Conservation (phyloP, 2,329 filamentous ascomycete species). For the Penicillium sclerotigenum region DNA sequence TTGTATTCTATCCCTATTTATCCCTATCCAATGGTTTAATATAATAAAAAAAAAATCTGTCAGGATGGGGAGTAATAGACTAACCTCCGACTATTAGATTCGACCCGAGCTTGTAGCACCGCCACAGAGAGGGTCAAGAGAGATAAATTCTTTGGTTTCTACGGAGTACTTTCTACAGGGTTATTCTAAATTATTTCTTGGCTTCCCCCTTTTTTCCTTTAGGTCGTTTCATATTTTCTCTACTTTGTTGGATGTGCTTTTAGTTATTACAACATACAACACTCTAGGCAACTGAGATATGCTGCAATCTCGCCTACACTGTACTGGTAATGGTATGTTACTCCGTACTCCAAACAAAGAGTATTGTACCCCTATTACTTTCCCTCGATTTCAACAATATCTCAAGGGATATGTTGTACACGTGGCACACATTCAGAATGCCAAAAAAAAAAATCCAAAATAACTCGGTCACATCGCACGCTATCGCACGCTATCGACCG, state of each 20-base stretch:
- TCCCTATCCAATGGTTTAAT: background rate
- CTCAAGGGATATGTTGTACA: background rate
- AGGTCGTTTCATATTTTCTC: too few relatives aligned
- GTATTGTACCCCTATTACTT: too few relatives aligned
- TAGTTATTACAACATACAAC: too few relatives aligned
- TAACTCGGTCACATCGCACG: background rate
- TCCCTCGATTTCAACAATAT: background rate
- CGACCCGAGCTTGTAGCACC: slow-evolving; percentile 3
- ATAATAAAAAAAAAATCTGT: too few relatives aligned
- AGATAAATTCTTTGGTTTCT: background rate
- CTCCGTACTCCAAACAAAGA: too few relatives aligned
- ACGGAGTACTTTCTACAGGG: background rate
- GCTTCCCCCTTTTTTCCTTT: background rate
- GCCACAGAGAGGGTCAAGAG: slow-evolving; percentile 1
- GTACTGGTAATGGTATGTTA: too few relatives aligned
- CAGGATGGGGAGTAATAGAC: background rate
- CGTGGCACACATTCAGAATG: slow-evolving; percentile 3
- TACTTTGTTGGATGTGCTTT: too few relatives aligned
- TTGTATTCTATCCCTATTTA: too few relatives aligned
- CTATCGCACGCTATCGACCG: slow-evolving; percentile 4
- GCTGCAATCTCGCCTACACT: too few relatives aligned
- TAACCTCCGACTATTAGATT: slow-evolving; percentile 4
- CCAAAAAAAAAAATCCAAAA: background rate
- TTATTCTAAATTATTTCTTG: background rate
- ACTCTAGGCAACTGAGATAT: too few relatives aligned